A percentile compares a stretch with the other conserved stretches of the same genome.
Evolutionary conservation across 306 rosid species (phyloP).

Genomic region (Sicyos edulis): DNA sequence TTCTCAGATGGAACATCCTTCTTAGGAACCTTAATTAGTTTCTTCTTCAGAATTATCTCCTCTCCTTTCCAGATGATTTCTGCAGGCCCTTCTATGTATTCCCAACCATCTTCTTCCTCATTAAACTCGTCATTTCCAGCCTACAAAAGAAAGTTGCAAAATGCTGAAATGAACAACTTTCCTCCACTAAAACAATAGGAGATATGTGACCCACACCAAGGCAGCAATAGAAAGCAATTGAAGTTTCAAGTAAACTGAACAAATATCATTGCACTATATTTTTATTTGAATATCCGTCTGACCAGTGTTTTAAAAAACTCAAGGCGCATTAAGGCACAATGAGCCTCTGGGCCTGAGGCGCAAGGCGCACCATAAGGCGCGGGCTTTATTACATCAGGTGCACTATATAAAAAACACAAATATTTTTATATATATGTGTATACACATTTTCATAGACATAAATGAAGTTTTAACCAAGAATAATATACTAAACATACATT

Average conservation of each 20-base stretch:
- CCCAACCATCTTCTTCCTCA: slow-evolving; percentile 39
- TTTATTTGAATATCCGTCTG: too few relatives aligned
- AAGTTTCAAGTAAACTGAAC: background rate
- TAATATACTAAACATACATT: too few relatives aligned
- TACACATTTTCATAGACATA: too few relatives aligned
- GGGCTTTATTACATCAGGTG: too few relatives aligned
- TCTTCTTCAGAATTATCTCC: slow-evolving; percentile 71
- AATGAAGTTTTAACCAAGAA: too few relatives aligned
- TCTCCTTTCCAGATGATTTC: slow-evolving; percentile 83
- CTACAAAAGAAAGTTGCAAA: slow-evolving; percentile 28
- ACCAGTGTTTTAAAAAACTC: too few relatives aligned
- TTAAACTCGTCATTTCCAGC: slow-evolving; percentile 25
- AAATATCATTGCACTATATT: background rate
- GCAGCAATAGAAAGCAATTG: background rate
- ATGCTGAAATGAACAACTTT: slow-evolving; percentile 8
- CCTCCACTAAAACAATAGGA: background rate
- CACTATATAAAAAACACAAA: too few relatives aligned
- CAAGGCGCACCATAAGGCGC: too few relatives aligned
- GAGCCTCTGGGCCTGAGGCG: too few relatives aligned
- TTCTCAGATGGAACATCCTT: slow-evolving; percentile 22
- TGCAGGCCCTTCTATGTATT: slow-evolving; percentile 64
- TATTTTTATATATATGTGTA: too few relatives aligned
- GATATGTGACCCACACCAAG: background rate
- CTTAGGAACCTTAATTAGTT: slow-evolving; percentile 47
- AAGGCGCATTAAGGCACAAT: too few relatives aligned